These are phyloP conservation scores for Pseudonitzschia multistriata DNA, from an alignment of 108 stramenopile species.

Conservation along the genomic window DNA sequence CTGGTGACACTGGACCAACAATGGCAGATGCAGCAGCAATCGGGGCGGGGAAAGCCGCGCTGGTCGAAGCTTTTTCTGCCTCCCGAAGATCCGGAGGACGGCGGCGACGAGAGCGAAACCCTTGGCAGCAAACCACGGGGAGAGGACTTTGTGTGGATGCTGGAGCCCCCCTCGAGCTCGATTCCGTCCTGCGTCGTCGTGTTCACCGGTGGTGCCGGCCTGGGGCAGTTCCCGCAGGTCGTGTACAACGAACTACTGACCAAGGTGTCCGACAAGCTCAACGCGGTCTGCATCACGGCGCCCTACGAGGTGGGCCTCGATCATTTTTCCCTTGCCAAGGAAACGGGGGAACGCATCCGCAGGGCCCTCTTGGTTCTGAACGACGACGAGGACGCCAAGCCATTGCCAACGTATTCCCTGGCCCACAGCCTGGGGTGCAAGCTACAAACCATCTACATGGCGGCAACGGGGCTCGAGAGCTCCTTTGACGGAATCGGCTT, in stretches of 20 bases:
- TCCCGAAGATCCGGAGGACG: constrained; percentile 28
- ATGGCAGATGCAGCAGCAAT: constrained; percentile 55
- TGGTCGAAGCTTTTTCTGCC: constrained; percentile 60
- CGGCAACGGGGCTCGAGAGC: constrained; percentile 57
- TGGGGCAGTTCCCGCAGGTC: constrained; percentile 82
- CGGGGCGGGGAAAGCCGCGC: constrained; percentile 39
- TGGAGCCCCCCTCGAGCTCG: constrained; percentile 58
- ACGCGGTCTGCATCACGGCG: constrained; percentile 71
- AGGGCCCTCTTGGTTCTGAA: constrained; percentile 57
- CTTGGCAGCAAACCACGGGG: background rate
- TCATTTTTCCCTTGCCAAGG: constrained; percentile 72
- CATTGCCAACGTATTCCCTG: constrained; percentile 55
- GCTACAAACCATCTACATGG: constrained; percentile 65
- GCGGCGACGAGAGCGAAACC: background rate
- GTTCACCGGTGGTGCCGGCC: constrained; percentile 77
- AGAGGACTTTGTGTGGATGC: constrained; percentile 63
- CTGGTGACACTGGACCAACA: constrained; percentile 66
- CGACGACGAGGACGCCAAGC: constrained; percentile 29
- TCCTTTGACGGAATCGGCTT: constrained; percentile 71
- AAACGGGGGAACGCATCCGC: constrained; percentile 55
- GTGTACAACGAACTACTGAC: constrained; percentile 64
- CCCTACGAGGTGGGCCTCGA: constrained; percentile 74
- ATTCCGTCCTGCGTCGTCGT: constrained; percentile 76
- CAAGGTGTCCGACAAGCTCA: constrained; percentile 48
- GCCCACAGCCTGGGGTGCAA: constrained; percentile 76